phyloP scores from a whole-genome alignment of 176 grass and related monocot genomes.

The Carex scoparia region DNA sequence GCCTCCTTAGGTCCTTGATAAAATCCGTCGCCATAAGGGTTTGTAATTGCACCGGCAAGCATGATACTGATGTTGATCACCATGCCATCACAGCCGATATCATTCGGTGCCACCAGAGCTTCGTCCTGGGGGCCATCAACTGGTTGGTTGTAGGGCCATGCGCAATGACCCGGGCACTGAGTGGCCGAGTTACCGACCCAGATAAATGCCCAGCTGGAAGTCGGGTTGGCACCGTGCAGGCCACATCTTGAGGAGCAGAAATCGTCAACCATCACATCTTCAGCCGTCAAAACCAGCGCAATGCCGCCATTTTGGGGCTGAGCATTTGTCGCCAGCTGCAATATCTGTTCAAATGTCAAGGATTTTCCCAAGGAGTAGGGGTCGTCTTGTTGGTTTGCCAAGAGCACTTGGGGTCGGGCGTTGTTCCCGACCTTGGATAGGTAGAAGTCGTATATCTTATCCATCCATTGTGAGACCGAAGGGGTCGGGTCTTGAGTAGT shows the following conservation, averaged over 20 bases:
- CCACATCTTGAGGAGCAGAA: conserved; percentile 55
- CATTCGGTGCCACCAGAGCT: conserved; percentile 34
- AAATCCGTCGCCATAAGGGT: conserved; percentile 52
- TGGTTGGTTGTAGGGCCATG: conserved; percentile 58
- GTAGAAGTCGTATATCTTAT: conserved; percentile 23
- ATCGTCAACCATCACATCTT: conserved; percentile 39
- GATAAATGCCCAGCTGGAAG: conserved; percentile 28
- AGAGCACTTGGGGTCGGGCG: not conserved
- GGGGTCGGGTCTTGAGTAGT: not conserved
- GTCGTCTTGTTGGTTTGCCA: conserved; percentile 27
- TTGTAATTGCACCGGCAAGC: conserved; percentile 38
- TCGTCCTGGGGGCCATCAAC: conserved; percentile 29
- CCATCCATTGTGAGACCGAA: conserved; percentile 52
- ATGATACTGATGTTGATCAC: conserved; percentile 35
- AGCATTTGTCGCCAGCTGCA: conserved; percentile 18
- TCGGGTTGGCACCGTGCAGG: conserved; percentile 32
- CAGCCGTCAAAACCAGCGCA: conserved; percentile 46
- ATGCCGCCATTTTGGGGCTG: conserved; percentile 19
- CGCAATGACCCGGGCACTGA: conserved; percentile 65
- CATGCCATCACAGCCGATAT: conserved; percentile 43
- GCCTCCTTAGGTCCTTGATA: conserved; percentile 40
- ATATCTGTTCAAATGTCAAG: conserved; percentile 31
- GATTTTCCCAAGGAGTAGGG: conserved; percentile 44
- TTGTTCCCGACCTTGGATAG: conserved; percentile 26
- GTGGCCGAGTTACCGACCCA: conserved; percentile 43